These are phyloP conservation scores for Leccinum solheimii DNA, from an alignment of 1,284 basidiomycete species.

Conservation along the genomic window DNA sequence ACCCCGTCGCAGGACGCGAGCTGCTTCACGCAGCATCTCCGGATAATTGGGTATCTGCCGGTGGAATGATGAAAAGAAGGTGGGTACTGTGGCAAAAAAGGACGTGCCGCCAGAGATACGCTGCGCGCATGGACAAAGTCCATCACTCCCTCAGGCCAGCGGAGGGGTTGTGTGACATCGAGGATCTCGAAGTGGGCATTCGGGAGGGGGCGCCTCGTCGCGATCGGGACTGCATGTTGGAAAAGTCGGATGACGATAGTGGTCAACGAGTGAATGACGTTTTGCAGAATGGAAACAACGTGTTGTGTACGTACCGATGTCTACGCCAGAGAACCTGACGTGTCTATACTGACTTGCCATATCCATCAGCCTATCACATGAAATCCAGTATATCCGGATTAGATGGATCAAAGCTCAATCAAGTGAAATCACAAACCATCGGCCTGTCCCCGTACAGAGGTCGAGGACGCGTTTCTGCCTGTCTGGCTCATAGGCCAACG, in stretches of 20 bases:
- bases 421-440: conserved; percentile 50
- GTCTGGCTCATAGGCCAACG: conserved; percentile 41
- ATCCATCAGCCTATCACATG: conserved; percentile 58
- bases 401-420: conserved; percentile 25
- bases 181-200: conserved; percentile 67
- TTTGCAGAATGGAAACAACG: conserved; percentile 11
- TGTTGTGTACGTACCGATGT: conserved; percentile 56
- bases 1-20: conserved; percentile 59
- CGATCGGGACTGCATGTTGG: conserved; percentile 57
- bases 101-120: conserved; percentile 57
- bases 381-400: conserved; percentile 11
- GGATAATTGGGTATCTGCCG: conserved; percentile 51
- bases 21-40: conserved; percentile 52
- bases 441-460: conserved; percentile 68
- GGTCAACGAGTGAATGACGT: conserved; percentile 9
- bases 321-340: conserved; percentile 64
- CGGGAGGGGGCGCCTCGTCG: conserved; percentile 53
- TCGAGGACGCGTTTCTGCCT: conserved; percentile 58
- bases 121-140: conserved; percentile 65
- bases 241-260: conserved; percentile 8
- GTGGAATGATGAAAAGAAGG: conserved; percentile 18
- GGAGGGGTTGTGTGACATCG: conserved; percentile 52
- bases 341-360: conserved; percentile 66
- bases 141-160: conserved; percentile 51
- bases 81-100: neutral